phyloP scores from a whole-genome alignment of 768 basidiomycete species.

The Leccinum obscurum region DNA sequence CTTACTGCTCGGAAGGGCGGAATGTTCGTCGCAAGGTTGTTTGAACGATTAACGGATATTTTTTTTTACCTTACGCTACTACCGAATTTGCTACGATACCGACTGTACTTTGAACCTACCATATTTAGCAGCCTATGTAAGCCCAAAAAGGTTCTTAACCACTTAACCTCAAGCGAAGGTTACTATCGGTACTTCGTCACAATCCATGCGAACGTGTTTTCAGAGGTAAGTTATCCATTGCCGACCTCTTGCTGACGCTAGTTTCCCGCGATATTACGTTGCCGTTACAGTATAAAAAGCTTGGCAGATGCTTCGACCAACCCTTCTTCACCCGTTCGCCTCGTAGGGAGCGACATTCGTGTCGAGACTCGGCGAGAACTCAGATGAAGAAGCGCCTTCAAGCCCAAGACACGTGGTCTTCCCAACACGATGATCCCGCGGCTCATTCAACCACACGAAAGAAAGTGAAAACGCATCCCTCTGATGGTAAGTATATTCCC shows the following conservation, averaged over 20 bases:
- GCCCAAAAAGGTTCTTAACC: no score
- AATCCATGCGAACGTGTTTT: neutral
- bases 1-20: neutral
- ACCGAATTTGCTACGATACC: no score
- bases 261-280: neutral
- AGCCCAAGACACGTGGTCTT: no score
- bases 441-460: neutral
- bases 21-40: neutral
- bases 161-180: no score
- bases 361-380: no score
- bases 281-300: neutral
- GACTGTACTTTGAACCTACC: neutral
- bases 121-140: neutral
- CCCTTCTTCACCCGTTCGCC: neutral
- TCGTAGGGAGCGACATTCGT: neutral
- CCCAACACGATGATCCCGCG: neutral
- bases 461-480: neutral
- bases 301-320: neutral
- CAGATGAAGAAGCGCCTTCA: no score
- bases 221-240: neutral
- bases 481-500: neutral
- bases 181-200: no score
- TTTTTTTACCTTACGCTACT: no score
- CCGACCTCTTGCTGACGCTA: neutral
- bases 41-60: neutral